Conservation (phyloP, 495 filamentous ascomycete genomes). For the Aspergillus sclerotioniger region DNA sequence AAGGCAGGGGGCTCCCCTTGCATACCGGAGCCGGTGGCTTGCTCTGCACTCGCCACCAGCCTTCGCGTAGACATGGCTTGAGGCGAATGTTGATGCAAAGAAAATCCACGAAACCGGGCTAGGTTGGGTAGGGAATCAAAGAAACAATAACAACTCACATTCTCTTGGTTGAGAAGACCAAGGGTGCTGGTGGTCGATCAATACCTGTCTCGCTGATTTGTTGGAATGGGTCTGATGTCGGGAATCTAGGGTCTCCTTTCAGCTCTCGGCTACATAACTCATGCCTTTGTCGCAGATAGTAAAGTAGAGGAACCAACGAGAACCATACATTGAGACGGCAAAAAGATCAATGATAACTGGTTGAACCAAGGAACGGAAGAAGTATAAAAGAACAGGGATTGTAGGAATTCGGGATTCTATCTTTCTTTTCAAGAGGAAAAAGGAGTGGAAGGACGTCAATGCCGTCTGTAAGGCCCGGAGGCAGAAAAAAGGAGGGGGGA, state of each 20-base stretch:
- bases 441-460: conserved; percentile 16
- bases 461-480: conserved; percentile 3
- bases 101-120: not conserved
- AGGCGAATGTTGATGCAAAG: not conserved
- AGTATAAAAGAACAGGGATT: not conserved
- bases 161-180: not conserved
- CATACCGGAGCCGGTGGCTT: conserved; percentile 5
- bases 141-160: conserved; percentile 5
- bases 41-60: conserved; percentile 8
- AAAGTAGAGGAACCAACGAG: not conserved
- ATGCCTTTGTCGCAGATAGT: not conserved
- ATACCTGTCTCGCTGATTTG: not conserved
- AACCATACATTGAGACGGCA: not conserved
- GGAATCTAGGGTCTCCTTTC: conserved; percentile 9
- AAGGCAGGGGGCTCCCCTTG: conserved; percentile 22
- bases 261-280: not conserved
- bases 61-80: not conserved
- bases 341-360: not conserved
- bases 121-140: not conserved
- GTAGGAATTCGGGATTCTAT: conserved; percentile 1
- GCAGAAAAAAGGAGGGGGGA: not conserved
- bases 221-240: not conserved
- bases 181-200: conserved; percentile 7
- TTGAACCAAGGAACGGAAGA: conserved; percentile 3
- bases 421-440: not conserved